These are phyloP conservation scores for Apiospora marii DNA, from an alignment of 2,329 filamentous ascomycete genomes.

Conservation along the genomic window DNA sequence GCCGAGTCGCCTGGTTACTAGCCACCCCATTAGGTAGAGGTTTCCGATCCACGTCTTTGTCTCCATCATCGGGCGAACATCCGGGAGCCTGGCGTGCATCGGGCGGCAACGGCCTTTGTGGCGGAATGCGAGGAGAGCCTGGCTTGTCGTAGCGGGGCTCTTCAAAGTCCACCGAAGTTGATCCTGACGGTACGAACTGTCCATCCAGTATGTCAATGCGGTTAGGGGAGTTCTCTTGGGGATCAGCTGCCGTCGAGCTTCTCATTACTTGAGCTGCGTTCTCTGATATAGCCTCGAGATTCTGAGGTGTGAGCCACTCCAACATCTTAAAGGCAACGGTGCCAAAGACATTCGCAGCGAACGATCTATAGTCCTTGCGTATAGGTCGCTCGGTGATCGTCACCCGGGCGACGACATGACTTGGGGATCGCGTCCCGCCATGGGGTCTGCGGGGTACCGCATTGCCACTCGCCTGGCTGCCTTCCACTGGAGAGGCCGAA, in stretches of 20 bases:
- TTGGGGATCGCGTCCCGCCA: constrained; percentile 1
- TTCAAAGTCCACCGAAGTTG: constrained; percentile 24
- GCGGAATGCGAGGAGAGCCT: background rate
- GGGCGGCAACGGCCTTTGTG: constrained; percentile 6
- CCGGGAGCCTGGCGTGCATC: background rate
- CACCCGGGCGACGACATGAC: constrained; percentile 39
- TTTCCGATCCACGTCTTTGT: constrained; percentile 17
- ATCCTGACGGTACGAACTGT: constrained; percentile 23
- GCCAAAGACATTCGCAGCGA: constrained; percentile 69
- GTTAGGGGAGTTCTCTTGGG: background rate
- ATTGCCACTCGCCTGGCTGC: background rate
- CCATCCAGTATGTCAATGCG: constrained; percentile 21
- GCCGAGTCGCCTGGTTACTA: background rate
- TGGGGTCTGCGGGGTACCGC: constrained; percentile 6
- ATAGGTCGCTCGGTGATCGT: constrained; percentile 54
- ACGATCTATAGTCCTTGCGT: constrained; percentile 65
- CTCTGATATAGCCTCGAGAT: constrained; percentile 57
- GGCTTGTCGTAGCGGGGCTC: background rate
- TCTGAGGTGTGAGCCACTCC: constrained; percentile 71
- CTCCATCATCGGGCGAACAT: constrained; percentile 9
- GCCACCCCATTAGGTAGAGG: background rate
- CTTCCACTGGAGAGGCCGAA: background rate
- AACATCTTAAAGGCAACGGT: constrained; percentile 74
- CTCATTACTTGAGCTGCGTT: constrained; percentile 40
- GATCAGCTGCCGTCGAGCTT: constrained; percentile 33